A percentile compares a stretch with the other conserved stretches of the same genome.
Evolutionary conservation across 768 basidiomycete species (phyloP).

Genomic region (Daedaleopsis nitida): DNA sequence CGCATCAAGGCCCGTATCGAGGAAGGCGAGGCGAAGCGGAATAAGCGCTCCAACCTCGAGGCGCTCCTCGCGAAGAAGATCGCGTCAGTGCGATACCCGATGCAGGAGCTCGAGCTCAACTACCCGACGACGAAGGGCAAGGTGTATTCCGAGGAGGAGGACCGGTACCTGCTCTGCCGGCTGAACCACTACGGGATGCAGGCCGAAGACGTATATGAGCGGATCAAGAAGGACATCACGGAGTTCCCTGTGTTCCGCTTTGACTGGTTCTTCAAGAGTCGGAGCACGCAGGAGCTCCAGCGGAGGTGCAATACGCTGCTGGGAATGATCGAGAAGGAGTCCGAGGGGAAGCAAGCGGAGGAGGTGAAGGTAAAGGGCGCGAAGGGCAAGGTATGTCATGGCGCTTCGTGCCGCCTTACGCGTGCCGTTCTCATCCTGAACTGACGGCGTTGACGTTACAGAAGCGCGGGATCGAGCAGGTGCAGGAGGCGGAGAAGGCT

Average conservation of each 20-base stretch:
- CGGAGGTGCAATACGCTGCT: slow-evolving; percentile 86
- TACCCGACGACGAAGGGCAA: slow-evolving; percentile 97
- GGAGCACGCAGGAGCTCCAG: slow-evolving; percentile 86
- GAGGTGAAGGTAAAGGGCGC: slow-evolving; percentile 61
- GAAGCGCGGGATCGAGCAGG: slow-evolving; percentile 77
- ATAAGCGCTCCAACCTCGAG: slow-evolving; percentile 80
- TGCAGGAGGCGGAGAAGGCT: slow-evolving; percentile 51
- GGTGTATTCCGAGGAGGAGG: slow-evolving; percentile 95
- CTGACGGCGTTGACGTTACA: slow-evolving; percentile 26
- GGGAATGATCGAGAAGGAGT: slow-evolving; percentile 92
- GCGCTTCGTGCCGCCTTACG: too few species aligned
- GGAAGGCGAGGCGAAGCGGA: slow-evolving; percentile 88
- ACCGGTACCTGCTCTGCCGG: slow-evolving; percentile 90
- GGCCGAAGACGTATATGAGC: slow-evolving; percentile 86
- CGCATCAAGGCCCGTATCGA: slow-evolving; percentile 82
- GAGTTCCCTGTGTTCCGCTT: slow-evolving; percentile 98
- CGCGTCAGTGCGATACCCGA: slow-evolving; percentile 79
- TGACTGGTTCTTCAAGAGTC: slow-evolving; percentile 97
- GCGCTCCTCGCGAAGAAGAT: slow-evolving; percentile 83
- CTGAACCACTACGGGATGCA: slow-evolving; percentile 90
- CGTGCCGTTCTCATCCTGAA: background rate
- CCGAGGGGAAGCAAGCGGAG: slow-evolving; percentile 63
- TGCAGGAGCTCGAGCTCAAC: slow-evolving; percentile 96
- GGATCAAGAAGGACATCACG: slow-evolving; percentile 93
- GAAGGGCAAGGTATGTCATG: slow-evolving; percentile 53